A percentile compares a stretch with the other conserved stretches of the same genome.
These are phyloP conservation scores for Euphorbia corollata DNA, from an alignment of 441 rosid genomes.

Conservation along the genomic window DNA sequence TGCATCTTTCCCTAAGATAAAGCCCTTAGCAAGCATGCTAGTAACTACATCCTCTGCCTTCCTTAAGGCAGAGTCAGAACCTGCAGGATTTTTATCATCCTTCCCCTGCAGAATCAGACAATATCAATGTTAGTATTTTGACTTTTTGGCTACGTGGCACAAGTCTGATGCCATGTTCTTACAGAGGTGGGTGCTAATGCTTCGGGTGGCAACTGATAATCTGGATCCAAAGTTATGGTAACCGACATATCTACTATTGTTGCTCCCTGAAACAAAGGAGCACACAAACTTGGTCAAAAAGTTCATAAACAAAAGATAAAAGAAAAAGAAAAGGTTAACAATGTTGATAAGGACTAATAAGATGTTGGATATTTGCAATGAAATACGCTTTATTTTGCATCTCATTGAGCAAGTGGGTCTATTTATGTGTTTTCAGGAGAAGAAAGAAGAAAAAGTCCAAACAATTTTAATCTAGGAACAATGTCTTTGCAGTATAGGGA, in stretches of 20 bases:
- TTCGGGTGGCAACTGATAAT: slow-evolving; percentile 59
- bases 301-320: neutral
- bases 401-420: neutral
- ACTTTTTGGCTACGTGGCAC: neutral
- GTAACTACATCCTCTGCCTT: slow-evolving; percentile 81
- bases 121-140: slow-evolving; percentile 12
- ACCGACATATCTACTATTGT: slow-evolving; percentile 76
- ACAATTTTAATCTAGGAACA: neutral
- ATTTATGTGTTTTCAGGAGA: neutral
- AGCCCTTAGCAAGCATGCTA: slow-evolving; percentile 78
- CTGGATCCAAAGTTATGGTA: slow-evolving; percentile 49
- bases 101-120: slow-evolving; percentile 34
- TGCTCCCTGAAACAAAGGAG: slow-evolving; percentile 58
- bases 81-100: slow-evolving; percentile 34
- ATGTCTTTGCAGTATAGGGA: neutral
- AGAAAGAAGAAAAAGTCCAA: neutral
- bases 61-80: slow-evolving; percentile 49
- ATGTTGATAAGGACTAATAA: neutral
- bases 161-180: slow-evolving; percentile 18
- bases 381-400: neutral
- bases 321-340: neutral
- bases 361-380: neutral
- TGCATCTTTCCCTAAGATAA: slow-evolving; percentile 71
- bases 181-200: slow-evolving; percentile 34
- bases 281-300: slow-evolving; percentile 5